Conservation (phyloP, 306 rosid species). For the Vachellia collinsii region DNA sequence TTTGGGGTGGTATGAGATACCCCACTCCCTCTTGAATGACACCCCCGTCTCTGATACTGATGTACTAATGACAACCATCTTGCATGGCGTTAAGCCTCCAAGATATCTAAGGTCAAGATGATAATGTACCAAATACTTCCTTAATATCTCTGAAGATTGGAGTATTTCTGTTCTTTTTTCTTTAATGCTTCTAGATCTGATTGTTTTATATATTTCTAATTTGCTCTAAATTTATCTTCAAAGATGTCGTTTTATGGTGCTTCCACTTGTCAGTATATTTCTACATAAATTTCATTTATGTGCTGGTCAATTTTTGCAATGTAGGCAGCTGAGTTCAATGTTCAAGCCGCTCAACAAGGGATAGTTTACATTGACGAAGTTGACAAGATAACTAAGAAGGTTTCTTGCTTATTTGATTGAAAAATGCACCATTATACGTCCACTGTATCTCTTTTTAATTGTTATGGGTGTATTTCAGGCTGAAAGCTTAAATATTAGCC, state of each 20-base stretch:
- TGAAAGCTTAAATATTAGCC: conserved; percentile 88
- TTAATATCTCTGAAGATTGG: no score
- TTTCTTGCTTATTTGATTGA: conserved; percentile 35
- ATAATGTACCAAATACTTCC: neutral
- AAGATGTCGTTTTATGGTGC: neutral
- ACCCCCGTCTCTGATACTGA: neutral
- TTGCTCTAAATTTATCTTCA: neutral
- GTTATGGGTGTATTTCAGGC: conserved; percentile 60
- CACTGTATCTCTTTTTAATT: conserved; percentile 30
- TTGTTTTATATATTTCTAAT: neutral
- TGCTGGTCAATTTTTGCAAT: conserved; percentile 37
- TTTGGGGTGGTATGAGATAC: neutral
- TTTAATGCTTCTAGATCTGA: neutral
- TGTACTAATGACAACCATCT: neutral
- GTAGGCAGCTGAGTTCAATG: conserved; percentile 97
- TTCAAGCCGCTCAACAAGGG: conserved; percentile 99
- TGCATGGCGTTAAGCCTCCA: neutral
- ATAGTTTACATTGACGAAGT: conserved; percentile 97
- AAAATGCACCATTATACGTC: conserved; percentile 16
- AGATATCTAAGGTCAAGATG: conserved; percentile 1
- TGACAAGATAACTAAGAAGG: conserved; percentile 99
- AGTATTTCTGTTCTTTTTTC: no score
- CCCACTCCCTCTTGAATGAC: neutral
- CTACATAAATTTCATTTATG: conserved; percentile 26
- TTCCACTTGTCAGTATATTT: conserved; percentile 20